Evolutionary conservation across 352 stramenopile species (phyloP).

Genomic region (Globisporangium nunn): DNA sequence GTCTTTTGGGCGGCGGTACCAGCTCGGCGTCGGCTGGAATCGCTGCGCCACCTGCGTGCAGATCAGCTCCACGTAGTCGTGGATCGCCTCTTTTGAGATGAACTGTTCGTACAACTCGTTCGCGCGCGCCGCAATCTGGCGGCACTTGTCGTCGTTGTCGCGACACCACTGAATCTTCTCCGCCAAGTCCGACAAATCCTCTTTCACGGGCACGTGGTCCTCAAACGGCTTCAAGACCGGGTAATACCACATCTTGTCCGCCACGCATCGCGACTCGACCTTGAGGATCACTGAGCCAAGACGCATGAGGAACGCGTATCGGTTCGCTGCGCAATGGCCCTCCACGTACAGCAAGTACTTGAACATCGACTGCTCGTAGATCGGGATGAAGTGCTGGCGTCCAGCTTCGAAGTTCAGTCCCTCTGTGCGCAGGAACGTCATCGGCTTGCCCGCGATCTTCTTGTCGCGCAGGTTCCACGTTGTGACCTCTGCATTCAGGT

Average conservation of each 20-base stretch:
- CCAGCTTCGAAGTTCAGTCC: slow-evolving; percentile 87
- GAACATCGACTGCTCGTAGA: slow-evolving; percentile 97
- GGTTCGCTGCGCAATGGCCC: slow-evolving; percentile 96
- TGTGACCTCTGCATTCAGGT: slow-evolving; percentile 96
- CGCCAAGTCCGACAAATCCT: slow-evolving; percentile 95
- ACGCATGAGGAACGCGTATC: slow-evolving; percentile 98
- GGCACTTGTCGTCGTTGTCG: slow-evolving; percentile 95
- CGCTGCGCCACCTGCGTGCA: slow-evolving; percentile 88
- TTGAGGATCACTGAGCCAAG: slow-evolving; percentile 98
- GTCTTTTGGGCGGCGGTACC: slow-evolving; percentile 55
- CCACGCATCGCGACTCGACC: slow-evolving; percentile 88
- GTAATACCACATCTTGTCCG: slow-evolving; percentile 97
- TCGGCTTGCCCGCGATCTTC: slow-evolving; percentile 91
- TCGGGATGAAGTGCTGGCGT: slow-evolving; percentile 94
- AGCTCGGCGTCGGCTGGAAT: slow-evolving; percentile 62
- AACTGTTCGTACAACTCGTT: slow-evolving; percentile 92
- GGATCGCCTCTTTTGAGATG: slow-evolving; percentile 86
- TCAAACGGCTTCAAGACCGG: slow-evolving; percentile 93
- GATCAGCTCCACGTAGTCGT: slow-evolving; percentile 98
- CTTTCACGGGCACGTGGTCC: slow-evolving; percentile 96
- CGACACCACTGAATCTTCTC: slow-evolving; percentile 98
- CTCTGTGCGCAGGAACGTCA: slow-evolving; percentile 90
- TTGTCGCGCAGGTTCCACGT: slow-evolving; percentile 96
- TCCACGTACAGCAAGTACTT: slow-evolving; percentile 98
- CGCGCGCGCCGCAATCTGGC: slow-evolving; percentile 92